phyloP scores from a whole-genome alignment of 129 eudicot species.

The Flaveria trinervia region DNA sequence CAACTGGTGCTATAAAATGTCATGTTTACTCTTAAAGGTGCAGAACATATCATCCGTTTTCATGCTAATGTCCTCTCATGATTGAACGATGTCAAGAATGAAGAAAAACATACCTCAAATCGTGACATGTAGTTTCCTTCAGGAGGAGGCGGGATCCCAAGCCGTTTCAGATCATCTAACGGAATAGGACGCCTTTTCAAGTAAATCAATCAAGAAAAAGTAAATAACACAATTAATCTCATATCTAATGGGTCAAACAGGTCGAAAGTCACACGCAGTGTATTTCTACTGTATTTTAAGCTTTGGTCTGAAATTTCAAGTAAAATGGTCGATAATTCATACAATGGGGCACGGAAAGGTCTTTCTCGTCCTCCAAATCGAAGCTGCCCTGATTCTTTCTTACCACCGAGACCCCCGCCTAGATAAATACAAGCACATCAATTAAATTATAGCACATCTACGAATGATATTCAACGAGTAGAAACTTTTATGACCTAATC shows the following conservation, averaged over 20 bases:
- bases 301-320: neutral
- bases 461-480: neutral
- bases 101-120: constrained; percentile 56
- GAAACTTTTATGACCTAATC: constrained; percentile 67
- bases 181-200: constrained; percentile 66
- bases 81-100: neutral
- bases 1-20: neutral
- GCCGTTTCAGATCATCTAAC: constrained; percentile 76
- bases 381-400: constrained; percentile 98
- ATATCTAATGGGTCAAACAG: neutral
- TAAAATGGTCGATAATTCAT: constrained; percentile 29
- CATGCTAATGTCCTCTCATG: constrained; percentile 15
- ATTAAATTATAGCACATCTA: neutral
- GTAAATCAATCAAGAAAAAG: neutral
- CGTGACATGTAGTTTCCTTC: constrained; percentile 98
- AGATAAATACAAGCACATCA: constrained; percentile 9
- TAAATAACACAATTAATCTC: constrained; percentile 15
- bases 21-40: neutral
- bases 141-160: constrained; percentile 91
- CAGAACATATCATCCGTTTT: neutral
- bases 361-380: constrained; percentile 99
- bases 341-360: constrained; percentile 98
- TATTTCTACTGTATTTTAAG: neutral
- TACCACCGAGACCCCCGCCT: constrained; percentile 99
- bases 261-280: neutral